A percentile compares a stretch with the other conserved stretches of the same genome.
Evolutionary conservation across 2,329 filamentous ascomycete genomes (phyloP).

Genomic region (Colletotrichum siamense): DNA sequence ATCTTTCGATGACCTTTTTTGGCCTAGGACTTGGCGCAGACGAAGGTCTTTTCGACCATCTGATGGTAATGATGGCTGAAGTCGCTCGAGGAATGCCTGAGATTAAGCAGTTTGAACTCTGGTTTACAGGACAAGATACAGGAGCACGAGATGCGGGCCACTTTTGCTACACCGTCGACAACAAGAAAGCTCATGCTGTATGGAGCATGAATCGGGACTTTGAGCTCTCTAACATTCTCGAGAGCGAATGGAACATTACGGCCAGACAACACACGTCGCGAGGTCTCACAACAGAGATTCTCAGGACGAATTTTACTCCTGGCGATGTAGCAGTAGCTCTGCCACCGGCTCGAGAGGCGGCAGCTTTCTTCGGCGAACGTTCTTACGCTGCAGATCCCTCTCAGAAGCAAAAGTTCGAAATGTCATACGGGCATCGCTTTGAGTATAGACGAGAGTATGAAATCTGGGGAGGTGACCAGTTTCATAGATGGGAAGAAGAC

Average conservation of each 20-base stretch:
- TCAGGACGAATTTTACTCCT: background rate
- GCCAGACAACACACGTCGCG: background rate
- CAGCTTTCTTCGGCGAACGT: background rate
- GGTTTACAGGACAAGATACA: background rate
- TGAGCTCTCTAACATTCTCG: rapidly evolving
- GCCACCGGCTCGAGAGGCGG: background rate
- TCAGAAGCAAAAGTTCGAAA: background rate
- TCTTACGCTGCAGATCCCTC: background rate
- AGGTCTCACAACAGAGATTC: background rate
- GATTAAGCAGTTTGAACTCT: background rate
- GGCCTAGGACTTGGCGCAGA: background rate
- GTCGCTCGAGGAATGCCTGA: background rate
- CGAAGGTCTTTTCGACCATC: rapidly evolving
- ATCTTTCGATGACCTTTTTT: background rate
- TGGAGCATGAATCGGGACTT: background rate
- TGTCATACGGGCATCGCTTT: background rate
- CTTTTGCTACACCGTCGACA: background rate
- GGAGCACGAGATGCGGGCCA: background rate
- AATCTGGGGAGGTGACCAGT: rapidly evolving
- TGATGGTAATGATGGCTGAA: background rate
- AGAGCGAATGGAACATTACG: background rate
- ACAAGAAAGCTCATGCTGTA: background rate
- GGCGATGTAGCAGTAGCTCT: background rate
- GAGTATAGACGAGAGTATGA: background rate
- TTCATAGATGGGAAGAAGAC: background rate